Evolutionary conservation across 179 eudicot genomes (phyloP), one percentile per base, ranked within the genome.

Genomic region (Drosera spatulata): DNA sequence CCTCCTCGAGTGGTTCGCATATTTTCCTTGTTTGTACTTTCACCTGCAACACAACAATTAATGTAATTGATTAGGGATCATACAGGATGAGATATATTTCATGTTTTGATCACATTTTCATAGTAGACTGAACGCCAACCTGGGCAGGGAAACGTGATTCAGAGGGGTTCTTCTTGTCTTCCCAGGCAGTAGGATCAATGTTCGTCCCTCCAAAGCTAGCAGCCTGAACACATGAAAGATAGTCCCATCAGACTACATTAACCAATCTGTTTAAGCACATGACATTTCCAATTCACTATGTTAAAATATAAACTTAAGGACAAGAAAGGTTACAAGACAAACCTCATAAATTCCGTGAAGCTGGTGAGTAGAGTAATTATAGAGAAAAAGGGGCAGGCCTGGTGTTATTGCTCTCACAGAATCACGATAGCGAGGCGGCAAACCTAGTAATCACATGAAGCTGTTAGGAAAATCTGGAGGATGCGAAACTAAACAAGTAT

Each of bases 121-220:
- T n/a, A n/a, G n/a, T n/a, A n/a, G 10, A 1, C 49, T 10, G 8
- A 45, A 45, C 49, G 2, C 10, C 7, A 45, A 91, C 97, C 94
- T 93, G 99, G 67, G 97, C 99, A 73, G 99, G 97, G 75, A 93
- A 93, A 39, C 97, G 86, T 3, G 97, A 89, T 78, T 93, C 99
- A 6, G 97, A 94, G 37, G 72, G 81, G 74, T 88, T 86, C 80
- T 93, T 93, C 69, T 93, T 89, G 75, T 93, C 99, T 74, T 93
- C 99, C 99, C 99, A 93, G 5, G 99, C 99, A 37, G 83, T 65
- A 8, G 97, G 90, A 73, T 93, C 99, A 64, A 93, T 86, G 78
- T 93, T 93, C 13, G 99, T 73, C 64, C 95, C 99, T 39, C 99
- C 99, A 76, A 93, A 93, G 61, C 88, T 84, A 49, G 97, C 79